Evolutionary conservation across 2,329 filamentous ascomycete genomes (phyloP).

Genomic region (Dryadomyces sulphureus): DNA sequence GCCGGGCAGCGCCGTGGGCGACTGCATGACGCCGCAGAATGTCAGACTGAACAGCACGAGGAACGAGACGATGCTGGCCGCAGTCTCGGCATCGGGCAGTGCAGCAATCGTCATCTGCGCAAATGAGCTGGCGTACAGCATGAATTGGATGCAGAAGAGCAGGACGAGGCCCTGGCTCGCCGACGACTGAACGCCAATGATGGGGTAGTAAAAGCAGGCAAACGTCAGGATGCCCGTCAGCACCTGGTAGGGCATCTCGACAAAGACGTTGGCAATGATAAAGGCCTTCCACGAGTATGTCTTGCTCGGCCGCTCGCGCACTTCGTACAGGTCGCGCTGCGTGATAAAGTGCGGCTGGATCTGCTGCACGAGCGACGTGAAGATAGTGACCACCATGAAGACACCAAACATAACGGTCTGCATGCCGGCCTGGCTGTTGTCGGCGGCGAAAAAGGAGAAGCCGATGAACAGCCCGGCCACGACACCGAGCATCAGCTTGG

Average conservation of each 20-base stretch:
- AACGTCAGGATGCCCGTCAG: constrained; percentile 49
- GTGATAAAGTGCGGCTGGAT: constrained; percentile 60
- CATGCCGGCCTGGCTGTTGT: constrained; percentile 57
- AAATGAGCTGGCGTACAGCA: constrained; percentile 58
- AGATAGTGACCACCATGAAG: constrained; percentile 71
- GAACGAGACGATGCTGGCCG: constrained; percentile 44
- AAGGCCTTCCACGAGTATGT: constrained; percentile 77
- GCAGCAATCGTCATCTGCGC: constrained; percentile 60
- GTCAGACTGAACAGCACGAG: constrained; percentile 41
- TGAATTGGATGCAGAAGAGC: constrained; percentile 47
- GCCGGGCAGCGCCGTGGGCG: constrained; percentile 40
- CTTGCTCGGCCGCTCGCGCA: constrained; percentile 69
- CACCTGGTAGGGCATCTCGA: constrained; percentile 78
- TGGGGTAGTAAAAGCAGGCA: constrained; percentile 68
- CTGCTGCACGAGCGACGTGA: constrained; percentile 62
- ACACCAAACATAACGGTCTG: constrained; percentile 77
- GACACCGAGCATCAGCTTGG: constrained; percentile 56
- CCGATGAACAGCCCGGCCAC: constrained; percentile 60
- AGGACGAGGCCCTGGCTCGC: constrained; percentile 50
- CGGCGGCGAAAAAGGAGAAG: constrained; percentile 61
- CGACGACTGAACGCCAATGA: constrained; percentile 33
- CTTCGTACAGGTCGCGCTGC: constrained; percentile 71
- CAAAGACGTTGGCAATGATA: constrained; percentile 66
- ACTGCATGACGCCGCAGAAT: constrained; percentile 47
- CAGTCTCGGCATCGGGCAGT: constrained; percentile 52